Evolutionary conservation across 345 rosid species (phyloP).

Genomic region (Mangifera indica): DNA sequence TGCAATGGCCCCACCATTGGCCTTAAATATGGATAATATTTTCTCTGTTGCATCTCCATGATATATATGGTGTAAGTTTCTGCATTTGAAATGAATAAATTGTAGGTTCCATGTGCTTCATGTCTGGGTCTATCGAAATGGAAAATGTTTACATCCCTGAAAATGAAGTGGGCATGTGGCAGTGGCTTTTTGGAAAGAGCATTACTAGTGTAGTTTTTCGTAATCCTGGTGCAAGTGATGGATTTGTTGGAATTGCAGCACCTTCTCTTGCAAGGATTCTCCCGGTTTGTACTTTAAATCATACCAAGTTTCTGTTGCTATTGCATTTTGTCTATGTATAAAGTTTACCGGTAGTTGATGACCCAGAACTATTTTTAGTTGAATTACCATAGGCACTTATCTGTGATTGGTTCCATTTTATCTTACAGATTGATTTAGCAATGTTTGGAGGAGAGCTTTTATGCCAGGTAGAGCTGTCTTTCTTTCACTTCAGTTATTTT

Average conservation of each 20-base stretch:
- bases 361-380: neutral
- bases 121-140: conserved; percentile 92
- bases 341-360: neutral
- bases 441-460: conserved; percentile 91
- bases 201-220: conserved; percentile 64
- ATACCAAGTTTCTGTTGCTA: conserved; percentile 8
- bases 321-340: conserved; percentile 3
- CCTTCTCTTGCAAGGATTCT: conserved; percentile 95
- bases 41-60: neutral
- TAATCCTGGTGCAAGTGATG: conserved; percentile 72
- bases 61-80: conserved; percentile 4
- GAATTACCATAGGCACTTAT: conserved; percentile 22
- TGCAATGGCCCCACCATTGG: too few relatives aligned
- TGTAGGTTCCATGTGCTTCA: conserved; percentile 92
- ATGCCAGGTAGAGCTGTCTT: conserved; percentile 72
- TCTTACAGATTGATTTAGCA: conserved; percentile 77
- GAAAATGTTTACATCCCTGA: conserved; percentile 84
- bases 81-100: conserved; percentile 3
- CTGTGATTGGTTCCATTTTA: conserved; percentile 17
- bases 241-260: conserved; percentile 91
- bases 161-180: conserved; percentile 86
- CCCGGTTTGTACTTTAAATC: conserved; percentile 63
- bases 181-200: conserved; percentile 94
- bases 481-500: conserved; percentile 15
- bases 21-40: neutral